Conservation (phyloP, 2,329 filamentous ascomycete genomes). For the Diaporthe batatas region DNA sequence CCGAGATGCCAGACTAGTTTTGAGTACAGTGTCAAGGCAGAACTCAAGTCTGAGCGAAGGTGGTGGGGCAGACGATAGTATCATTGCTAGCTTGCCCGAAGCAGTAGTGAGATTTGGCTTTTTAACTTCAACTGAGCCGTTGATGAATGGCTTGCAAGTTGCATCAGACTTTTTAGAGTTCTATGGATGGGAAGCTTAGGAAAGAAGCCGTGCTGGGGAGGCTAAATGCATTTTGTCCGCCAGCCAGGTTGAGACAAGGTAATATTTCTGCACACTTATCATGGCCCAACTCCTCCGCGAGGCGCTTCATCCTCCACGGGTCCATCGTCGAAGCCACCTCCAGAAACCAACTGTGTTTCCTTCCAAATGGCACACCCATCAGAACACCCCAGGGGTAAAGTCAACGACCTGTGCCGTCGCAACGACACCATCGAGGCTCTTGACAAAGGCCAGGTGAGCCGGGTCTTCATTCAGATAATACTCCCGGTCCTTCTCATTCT, state of each 20-base stretch:
- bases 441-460: conserved; percentile 71
- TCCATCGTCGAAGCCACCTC: no score
- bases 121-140: no score
- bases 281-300: neutral
- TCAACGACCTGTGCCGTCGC: conserved; percentile 71
- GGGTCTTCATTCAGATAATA: conserved; percentile 78
- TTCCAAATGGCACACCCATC: neutral
- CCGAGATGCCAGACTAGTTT: neutral
- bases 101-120: no score
- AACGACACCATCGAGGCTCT: conserved; percentile 60
- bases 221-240: neutral
- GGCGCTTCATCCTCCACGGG: neutral
- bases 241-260: no score
- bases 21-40: neutral
- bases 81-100: neutral
- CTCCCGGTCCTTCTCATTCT: conserved; percentile 71
- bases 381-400: conserved; percentile 64
- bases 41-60: neutral
- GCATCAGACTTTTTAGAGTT: no score
- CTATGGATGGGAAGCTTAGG: no score
- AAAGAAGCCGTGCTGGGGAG: neutral
- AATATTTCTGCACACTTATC: neutral
- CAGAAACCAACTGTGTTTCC: neutral
- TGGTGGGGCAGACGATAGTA: no score
- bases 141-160: no score